These are phyloP conservation scores for Kwoniella bestiolae DNA, from an alignment of 768 basidiomycete genomes.

Conservation along the genomic window DNA sequence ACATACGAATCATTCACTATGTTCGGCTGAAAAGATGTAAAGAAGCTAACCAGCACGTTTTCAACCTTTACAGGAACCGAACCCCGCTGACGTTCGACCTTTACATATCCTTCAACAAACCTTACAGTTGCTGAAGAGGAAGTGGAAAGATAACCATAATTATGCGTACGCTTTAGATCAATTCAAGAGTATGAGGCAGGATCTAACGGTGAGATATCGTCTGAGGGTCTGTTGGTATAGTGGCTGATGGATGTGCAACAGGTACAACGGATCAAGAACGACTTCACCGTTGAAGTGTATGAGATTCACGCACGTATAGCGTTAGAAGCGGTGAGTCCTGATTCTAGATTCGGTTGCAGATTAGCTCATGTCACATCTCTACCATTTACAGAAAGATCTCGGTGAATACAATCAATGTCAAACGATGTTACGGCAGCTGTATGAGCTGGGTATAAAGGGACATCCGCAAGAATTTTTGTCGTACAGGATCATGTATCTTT, in stretches of 20 bases:
- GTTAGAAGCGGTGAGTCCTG: constrained; percentile 75
- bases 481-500: constrained; percentile 92
- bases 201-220: constrained; percentile 78
- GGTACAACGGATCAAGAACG: constrained; percentile 99
- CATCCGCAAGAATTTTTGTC: constrained; percentile 95
- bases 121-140: constrained; percentile 78
- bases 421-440: constrained; percentile 81
- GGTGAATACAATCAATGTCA: constrained; percentile 99
- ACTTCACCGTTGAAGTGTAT: constrained; percentile 95
- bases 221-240: too few species aligned
- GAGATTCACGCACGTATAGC: constrained; percentile 99
- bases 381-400: constrained; percentile 83
- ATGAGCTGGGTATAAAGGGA: constrained; percentile 90
- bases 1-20: too few species aligned
- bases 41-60: constrained; percentile 2
- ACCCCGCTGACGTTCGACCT: constrained; percentile 90
- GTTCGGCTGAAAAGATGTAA: too few species aligned
- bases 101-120: constrained; percentile 82
- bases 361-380: neutral
- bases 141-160: constrained; percentile 77
- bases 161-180: constrained; percentile 89
- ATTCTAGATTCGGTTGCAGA: neutral
- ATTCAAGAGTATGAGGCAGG: constrained; percentile 95
- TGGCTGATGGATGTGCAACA: constrained; percentile 58
- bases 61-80: constrained; percentile 74